Conservation (phyloP, 345 rosid species). For the Eucalyptus pauciflora region DNA sequence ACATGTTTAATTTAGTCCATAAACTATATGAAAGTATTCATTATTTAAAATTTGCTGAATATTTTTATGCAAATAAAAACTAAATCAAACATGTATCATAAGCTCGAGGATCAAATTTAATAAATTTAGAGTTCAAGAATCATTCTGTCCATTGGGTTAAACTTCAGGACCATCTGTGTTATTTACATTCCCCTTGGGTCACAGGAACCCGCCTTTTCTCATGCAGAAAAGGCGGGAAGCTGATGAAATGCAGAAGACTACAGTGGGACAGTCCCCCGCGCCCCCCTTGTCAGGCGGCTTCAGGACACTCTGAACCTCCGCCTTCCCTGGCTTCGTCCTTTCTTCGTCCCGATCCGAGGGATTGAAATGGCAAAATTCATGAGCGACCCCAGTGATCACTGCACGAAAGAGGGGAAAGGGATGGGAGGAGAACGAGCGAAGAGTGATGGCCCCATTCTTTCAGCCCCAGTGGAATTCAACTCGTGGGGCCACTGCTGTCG, state of each 20-base stretch:
- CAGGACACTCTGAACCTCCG: neutral
- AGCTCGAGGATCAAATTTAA: neutral
- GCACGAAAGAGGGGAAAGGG: neutral
- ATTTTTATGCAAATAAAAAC: neutral
- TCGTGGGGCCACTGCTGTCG: neutral
- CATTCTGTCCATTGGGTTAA: too few species aligned
- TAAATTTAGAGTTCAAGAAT: too few species aligned
- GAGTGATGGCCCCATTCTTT: neutral
- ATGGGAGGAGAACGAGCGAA: neutral
- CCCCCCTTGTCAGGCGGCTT: neutral
- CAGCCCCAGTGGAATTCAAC: neutral
- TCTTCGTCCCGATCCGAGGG: neutral
- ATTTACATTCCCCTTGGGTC: neutral
- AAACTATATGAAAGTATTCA: too few species aligned
- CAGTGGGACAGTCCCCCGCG: neutral
- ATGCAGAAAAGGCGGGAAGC: neutral
- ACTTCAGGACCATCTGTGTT: neutral
- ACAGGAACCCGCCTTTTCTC: neutral
- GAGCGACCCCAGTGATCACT: neutral
- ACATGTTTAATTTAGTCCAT: too few species aligned
- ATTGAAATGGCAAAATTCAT: neutral
- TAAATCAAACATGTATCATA: too few species aligned
- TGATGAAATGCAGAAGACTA: neutral
- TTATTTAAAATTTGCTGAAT: neutral
- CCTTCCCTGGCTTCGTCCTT: neutral